Conservation (phyloP, 139 green algal genomes). For the Dunaliella sp. region DNA sequence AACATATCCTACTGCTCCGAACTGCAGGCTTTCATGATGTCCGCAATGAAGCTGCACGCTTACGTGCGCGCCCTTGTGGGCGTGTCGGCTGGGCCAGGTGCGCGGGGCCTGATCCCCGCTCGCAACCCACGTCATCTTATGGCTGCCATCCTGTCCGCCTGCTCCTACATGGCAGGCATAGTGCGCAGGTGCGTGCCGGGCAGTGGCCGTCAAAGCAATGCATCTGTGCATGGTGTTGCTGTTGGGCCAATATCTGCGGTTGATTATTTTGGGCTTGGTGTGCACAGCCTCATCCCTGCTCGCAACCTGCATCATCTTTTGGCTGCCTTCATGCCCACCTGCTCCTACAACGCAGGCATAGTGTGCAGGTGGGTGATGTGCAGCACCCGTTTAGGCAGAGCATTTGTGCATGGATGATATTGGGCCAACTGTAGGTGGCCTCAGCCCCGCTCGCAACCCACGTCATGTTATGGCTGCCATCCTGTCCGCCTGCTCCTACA, state of each 20-base stretch:
- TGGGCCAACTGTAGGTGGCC: background rate
- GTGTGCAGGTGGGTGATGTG: no score
- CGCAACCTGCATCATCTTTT: no score
- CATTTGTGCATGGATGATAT: no score
- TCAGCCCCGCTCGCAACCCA: constrained; percentile 14
- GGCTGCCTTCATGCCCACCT: no score
- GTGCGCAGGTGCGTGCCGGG: constrained; percentile 25
- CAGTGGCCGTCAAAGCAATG: background rate
- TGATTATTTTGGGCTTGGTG: no score
- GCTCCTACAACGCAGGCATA: no score
- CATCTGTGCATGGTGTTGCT: no score
- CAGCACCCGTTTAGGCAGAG: no score
- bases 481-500: constrained; percentile 25
- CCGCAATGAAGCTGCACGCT: constrained; percentile 82
- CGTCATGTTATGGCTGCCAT: constrained; percentile 13
- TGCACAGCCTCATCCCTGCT: no score
- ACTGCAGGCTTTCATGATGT: constrained; percentile 72
- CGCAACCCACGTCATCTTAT: constrained; percentile 9
- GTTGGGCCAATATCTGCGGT: no score
- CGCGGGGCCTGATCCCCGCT: background rate
- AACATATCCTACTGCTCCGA: background rate
- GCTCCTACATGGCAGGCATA: constrained; percentile 10
- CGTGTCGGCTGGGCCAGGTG: background rate
- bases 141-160: constrained; percentile 28
- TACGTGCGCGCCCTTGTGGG: constrained; percentile 30